Evolutionary conservation across 441 rosid species (phyloP).

Genomic region (Erodium trifolium): DNA sequence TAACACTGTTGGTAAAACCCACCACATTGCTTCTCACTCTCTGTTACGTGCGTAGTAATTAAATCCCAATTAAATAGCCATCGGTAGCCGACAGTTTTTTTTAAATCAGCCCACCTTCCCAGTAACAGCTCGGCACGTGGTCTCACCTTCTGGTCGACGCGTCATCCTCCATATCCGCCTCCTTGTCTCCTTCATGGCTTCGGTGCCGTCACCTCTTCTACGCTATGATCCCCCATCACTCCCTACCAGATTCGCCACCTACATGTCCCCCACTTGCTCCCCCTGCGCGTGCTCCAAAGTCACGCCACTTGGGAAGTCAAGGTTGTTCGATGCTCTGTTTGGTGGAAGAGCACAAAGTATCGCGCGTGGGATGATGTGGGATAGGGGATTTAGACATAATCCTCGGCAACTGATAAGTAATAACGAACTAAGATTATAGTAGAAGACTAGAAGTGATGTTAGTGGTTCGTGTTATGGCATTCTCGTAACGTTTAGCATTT

Average conservation of each 20-base stretch:
- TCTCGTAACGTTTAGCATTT: too few species aligned
- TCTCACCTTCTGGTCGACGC: not conserved
- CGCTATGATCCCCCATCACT: not conserved
- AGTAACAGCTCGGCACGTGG: not conserved
- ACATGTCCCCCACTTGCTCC: not conserved
- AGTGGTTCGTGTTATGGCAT: too few species aligned
- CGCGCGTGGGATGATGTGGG: too few species aligned
- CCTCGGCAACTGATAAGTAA: too few species aligned
- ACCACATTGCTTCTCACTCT: not conserved
- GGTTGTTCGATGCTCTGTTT: too few species aligned
- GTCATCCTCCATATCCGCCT: not conserved
- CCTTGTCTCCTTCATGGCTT: not conserved
- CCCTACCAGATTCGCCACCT: too few species aligned
- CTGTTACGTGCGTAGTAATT: not conserved
- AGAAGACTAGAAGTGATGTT: too few species aligned
- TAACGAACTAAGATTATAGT: too few species aligned
- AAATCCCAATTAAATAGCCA: not conserved
- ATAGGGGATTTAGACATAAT: too few species aligned
- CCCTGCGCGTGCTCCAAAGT: too few species aligned
- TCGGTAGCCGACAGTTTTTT: not conserved
- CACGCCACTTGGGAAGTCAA: too few species aligned
- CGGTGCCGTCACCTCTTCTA: conserved; percentile 2
- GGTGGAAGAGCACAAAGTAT: too few species aligned
- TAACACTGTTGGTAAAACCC: not conserved
- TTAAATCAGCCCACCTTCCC: not conserved